These are phyloP conservation scores for Conticribra weissflogii DNA, from an alignment of 108 stramenopile species.

Conservation along the genomic window DNA sequence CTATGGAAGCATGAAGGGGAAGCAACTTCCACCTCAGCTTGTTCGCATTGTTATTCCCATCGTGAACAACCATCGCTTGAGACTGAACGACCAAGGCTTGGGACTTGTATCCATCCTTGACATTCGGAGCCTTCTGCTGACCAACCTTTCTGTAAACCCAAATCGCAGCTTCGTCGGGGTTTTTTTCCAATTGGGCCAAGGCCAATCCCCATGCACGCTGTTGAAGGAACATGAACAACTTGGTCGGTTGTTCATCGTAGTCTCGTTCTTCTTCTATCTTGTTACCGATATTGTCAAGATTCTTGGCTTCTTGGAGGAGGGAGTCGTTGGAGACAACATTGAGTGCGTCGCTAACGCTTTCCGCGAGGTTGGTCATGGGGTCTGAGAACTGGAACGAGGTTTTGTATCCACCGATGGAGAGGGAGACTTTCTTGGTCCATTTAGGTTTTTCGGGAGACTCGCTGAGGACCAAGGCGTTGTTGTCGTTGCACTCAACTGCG, in stretches of 20 bases:
- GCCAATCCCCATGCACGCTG: conserved; percentile 45
- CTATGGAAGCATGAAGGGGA: conserved; percentile 52
- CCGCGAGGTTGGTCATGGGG: conserved; percentile 35
- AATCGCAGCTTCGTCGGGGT: conserved; percentile 38
- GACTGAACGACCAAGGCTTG: conserved; percentile 19
- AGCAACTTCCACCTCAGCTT: conserved; percentile 50
- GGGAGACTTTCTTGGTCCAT: conserved; percentile 46
- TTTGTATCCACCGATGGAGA: conserved; percentile 44
- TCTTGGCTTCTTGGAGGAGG: conserved; percentile 31
- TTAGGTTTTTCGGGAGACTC: conserved; percentile 11
- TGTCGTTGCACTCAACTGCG: background rate
- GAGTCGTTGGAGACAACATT: conserved; percentile 19
- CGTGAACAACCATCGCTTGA: conserved; percentile 21
- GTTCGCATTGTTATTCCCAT: conserved; percentile 1
- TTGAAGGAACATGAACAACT: conserved; percentile 43
- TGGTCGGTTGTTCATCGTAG: conserved; percentile 48
- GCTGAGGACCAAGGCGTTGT: conserved; percentile 8
- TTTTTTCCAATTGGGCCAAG: conserved; percentile 19
- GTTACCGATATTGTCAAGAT: conserved; percentile 22
- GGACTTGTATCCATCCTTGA: conserved; percentile 21
- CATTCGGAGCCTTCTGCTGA: conserved; percentile 27
- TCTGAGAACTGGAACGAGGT: conserved; percentile 43
- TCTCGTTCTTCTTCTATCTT: conserved; percentile 39
- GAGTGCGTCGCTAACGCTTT: conserved; percentile 35
- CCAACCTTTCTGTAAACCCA: conserved; percentile 36